Evolutionary conservation across 257 asterid genomes (phyloP).

Genomic region (Ophiorrhiza pumila): DNA sequence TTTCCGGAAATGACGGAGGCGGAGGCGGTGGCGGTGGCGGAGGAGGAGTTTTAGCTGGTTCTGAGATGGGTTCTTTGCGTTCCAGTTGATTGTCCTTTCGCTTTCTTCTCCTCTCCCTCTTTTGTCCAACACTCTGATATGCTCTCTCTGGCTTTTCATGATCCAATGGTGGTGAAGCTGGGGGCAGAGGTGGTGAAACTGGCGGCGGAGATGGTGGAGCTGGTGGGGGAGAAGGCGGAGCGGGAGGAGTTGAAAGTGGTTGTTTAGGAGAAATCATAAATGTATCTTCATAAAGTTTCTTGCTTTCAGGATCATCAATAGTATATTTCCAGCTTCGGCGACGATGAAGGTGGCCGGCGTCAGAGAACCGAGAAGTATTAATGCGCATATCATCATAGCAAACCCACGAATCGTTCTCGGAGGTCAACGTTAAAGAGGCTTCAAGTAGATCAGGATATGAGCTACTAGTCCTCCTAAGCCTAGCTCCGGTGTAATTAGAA

Average conservation of each 20-base stretch:
- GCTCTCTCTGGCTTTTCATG: conserved; percentile 27
- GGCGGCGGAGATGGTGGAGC: conserved; percentile 18
- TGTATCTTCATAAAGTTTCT: conserved; percentile 42
- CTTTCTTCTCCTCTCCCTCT: conserved; percentile 41
- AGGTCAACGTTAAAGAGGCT: conserved; percentile 38
- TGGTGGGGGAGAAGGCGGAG: conserved; percentile 17
- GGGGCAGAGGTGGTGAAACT: conserved; percentile 11
- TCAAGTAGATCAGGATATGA: conserved; percentile 85
- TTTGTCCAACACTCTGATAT: conserved; percentile 32
- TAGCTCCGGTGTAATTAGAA: conserved; percentile 9
- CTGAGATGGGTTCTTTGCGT: conserved; percentile 19
- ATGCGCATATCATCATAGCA: conserved; percentile 54
- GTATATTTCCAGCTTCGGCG: conserved; percentile 64
- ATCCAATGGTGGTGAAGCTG: conserved; percentile 18
- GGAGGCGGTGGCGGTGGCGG: conserved; percentile 48
- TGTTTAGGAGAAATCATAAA: conserved; percentile 27
- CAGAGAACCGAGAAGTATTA: conserved; percentile 34
- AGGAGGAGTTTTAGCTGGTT: conserved; percentile 25
- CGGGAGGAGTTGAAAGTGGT: conserved; percentile 8
- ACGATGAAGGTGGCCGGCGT: conserved; percentile 37
- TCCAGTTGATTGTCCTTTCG: conserved; percentile 30
- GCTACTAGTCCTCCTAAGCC: conserved; percentile 52
- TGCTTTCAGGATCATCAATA: conserved; percentile 26
- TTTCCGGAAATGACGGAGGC: conserved; percentile 35
- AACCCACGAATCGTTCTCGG: conserved; percentile 40